Percentiles rank a stretch among this genome's conserved stretches.
Conservation (phyloP, 179 eudicot genomes). For the Spergularia azorica region DNA sequence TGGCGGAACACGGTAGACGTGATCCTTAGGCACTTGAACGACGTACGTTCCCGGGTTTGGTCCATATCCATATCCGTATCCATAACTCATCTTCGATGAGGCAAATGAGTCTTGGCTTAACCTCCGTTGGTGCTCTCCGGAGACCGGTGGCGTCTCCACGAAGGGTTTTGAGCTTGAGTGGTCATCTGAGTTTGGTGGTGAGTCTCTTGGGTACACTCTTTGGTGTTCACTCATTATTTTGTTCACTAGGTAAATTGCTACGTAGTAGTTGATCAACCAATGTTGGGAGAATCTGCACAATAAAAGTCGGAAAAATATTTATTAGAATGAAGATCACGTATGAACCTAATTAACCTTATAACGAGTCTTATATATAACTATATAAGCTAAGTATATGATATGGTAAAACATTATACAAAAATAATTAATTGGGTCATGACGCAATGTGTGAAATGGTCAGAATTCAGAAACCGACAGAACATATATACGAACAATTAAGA, state of each 20-base stretch:
- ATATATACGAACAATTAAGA: too few species aligned
- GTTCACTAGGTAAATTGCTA: neutral
- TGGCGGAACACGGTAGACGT: constrained; percentile 70
- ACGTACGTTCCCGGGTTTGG: constrained; percentile 70
- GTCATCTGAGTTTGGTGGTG: constrained; percentile 34
- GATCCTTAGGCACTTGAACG: constrained; percentile 76
- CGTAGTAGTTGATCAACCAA: constrained; percentile 2
- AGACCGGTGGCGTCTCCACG: constrained; percentile 31
- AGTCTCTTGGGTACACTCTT: constrained; percentile 38
- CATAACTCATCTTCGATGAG: constrained; percentile 44
- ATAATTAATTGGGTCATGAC: too few species aligned
- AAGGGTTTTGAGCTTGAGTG: constrained; percentile 25
- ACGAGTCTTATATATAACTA: too few species aligned
- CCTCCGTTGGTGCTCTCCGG: constrained; percentile 35
- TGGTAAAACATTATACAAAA: too few species aligned
- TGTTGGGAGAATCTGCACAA: neutral
- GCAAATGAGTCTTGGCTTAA: constrained; percentile 46
- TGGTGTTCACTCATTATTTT: constrained; percentile 25
- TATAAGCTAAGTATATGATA: too few species aligned
- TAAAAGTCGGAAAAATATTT: neutral
- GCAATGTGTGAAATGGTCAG: too few species aligned
- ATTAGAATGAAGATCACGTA: too few species aligned
- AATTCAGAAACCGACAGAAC: too few species aligned
- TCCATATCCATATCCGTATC: constrained; percentile 25
- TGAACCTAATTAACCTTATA: too few species aligned